A percentile compares a stretch with the other conserved stretches of the same genome.
Evolutionary conservation across 2,329 filamentous ascomycete genomes (phyloP).

Genomic region (Xylaria hypoxylon): DNA sequence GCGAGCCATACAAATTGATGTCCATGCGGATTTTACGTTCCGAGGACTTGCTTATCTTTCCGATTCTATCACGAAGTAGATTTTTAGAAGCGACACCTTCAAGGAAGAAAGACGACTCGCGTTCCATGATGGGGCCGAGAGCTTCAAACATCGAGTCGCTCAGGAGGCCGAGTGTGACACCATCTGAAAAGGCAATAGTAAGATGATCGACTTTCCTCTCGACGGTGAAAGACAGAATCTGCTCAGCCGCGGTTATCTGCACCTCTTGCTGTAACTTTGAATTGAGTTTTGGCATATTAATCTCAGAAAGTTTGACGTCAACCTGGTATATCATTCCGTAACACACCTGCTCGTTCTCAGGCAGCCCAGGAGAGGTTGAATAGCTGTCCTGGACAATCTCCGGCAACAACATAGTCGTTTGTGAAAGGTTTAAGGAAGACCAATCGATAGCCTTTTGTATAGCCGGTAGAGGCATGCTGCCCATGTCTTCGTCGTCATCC

Average conservation of each 20-base stretch:
- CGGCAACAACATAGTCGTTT: neutral
- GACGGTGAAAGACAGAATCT: slow-evolving; percentile 41
- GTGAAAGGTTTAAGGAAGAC: neutral
- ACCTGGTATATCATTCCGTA: slow-evolving; percentile 43
- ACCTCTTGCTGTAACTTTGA: slow-evolving; percentile 36
- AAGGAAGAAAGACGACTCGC: slow-evolving; percentile 34
- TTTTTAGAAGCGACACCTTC: slow-evolving; percentile 42
- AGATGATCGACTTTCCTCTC: slow-evolving; percentile 39
- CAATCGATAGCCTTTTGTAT: slow-evolving; percentile 10
- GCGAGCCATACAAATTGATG: slow-evolving; percentile 55
- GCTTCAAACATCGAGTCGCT: slow-evolving; percentile 40
- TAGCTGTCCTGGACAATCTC: neutral
- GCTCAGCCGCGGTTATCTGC: slow-evolving; percentile 10
- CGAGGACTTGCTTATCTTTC: slow-evolving; percentile 42
- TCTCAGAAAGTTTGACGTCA: slow-evolving; percentile 44
- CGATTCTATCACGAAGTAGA: slow-evolving; percentile 44
- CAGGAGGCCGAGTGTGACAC: slow-evolving; percentile 43
- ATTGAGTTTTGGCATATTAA: slow-evolving; percentile 40
- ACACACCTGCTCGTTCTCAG: slow-evolving; percentile 8
- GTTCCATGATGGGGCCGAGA: slow-evolving; percentile 38
- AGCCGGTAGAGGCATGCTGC: neutral
- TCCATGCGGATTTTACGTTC: slow-evolving; percentile 51
- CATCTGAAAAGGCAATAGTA: slow-evolving; percentile 43
- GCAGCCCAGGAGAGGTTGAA: neutral
- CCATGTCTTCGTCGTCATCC: slow-evolving; percentile 2